Conservation (phyloP, 129 eudicot species). For the Saposhnikovia divaricata region DNA sequence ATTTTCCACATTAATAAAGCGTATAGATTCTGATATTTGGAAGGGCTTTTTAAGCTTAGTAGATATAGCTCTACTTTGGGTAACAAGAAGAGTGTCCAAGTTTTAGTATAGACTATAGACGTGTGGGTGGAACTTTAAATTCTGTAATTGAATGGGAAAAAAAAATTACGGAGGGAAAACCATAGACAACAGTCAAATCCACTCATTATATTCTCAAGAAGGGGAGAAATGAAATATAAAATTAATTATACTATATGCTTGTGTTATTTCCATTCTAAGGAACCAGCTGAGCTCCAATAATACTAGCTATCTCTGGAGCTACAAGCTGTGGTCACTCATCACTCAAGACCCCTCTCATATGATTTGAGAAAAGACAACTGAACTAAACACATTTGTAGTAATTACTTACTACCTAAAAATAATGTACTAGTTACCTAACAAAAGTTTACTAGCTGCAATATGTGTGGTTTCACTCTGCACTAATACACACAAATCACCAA, state of each 20-base stretch:
- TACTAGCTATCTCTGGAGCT: background rate
- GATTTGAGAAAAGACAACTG: background rate
- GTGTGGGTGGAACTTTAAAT: background rate
- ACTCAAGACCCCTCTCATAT: background rate
- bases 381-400: background rate
- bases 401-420: background rate
- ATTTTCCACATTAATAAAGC: too few relatives aligned
- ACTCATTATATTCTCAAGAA: background rate
- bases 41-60: background rate
- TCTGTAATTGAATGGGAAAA: background rate
- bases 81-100: background rate
- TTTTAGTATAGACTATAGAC: too few relatives aligned
- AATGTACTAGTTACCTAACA: background rate
- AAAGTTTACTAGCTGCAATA: background rate
- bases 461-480: background rate
- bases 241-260: background rate
- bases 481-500: background rate
- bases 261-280: background rate
- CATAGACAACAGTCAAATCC: background rate
- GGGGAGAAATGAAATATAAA: background rate
- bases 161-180: background rate
- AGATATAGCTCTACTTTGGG: background rate
- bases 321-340: background rate
- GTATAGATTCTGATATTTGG: too few relatives aligned
- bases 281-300: conserved; percentile 5